Conservation (phyloP, 768 basidiomycete genomes). For the Leucosporidium scottii region DNA sequence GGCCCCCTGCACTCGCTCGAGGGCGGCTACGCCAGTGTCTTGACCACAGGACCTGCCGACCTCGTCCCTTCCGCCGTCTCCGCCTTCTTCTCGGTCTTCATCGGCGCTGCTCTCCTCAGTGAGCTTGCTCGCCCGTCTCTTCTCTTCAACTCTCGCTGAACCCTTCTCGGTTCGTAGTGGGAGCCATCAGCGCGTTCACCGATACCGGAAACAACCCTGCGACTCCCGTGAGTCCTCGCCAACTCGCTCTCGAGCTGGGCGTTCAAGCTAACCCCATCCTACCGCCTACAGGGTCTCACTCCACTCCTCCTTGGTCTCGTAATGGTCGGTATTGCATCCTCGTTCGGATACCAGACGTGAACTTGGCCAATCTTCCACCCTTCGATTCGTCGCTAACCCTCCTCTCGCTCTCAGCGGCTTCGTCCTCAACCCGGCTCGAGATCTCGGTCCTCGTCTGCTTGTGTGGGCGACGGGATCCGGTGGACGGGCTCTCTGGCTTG, state of each 20-base stretch:
- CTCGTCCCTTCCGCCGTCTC: neutral
- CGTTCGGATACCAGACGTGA: neutral
- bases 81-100: conserved; percentile 5
- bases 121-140: neutral
- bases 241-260: too few species aligned
- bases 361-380: neutral
- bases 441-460: neutral
- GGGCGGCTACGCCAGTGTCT: neutral
- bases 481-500: neutral
- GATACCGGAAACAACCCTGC: conserved; percentile 2
- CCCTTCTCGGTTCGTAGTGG: neutral
- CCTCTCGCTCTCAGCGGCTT: neutral
- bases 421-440: conserved; percentile 1
- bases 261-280: too few species aligned
- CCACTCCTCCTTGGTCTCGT: conserved; percentile 3
- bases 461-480: neutral
- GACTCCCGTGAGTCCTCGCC: neutral
- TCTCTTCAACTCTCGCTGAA: neutral
- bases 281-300: neutral
- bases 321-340: neutral
- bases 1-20: neutral
- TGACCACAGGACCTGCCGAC: neutral
- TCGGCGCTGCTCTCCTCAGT: neutral
- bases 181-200: neutral
- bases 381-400: neutral